A percentile compares a stretch with the other conserved stretches of the same genome.
phyloP scores from a whole-genome alignment of 2,329 filamentous ascomycete species.

The Apiospora hydei region DNA sequence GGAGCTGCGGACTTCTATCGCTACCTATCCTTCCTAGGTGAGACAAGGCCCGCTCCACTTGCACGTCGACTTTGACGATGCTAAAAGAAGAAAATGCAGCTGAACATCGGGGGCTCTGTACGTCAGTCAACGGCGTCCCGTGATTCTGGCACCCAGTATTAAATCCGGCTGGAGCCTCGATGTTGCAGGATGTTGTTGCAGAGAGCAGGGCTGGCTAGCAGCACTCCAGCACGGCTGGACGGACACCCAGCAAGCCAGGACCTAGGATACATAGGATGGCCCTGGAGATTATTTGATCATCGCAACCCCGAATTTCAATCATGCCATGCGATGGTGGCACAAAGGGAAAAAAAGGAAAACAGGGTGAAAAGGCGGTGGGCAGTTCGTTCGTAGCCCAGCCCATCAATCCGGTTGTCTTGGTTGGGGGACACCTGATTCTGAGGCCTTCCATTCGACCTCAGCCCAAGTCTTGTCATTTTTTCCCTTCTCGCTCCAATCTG shows the following conservation, averaged over 20 bases:
- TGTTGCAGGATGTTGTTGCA: background rate
- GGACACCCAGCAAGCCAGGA: background rate
- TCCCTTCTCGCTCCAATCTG: background rate
- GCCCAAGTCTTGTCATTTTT: background rate
- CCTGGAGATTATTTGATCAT: conserved; percentile 7
- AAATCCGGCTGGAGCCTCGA: background rate
- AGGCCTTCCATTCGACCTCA: conserved; percentile 11
- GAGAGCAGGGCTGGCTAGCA: background rate
- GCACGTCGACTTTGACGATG: conserved; percentile 1
- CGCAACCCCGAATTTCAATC: conserved; percentile 4
- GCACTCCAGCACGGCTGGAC: background rate
- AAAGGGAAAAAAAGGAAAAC: background rate
- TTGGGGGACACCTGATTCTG: conserved; percentile 8
- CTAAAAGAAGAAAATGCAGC: background rate
- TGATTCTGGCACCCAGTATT: background rate
- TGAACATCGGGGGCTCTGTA: conserved; percentile 9
- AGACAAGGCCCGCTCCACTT: conserved; percentile 1
- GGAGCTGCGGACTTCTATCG: background rate
- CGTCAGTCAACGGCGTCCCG: background rate
- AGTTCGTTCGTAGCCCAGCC: background rate
- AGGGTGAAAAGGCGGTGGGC: conserved; percentile 21
- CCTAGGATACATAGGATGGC: background rate
- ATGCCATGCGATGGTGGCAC: conserved; percentile 13
- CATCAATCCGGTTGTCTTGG: conserved; percentile 13
- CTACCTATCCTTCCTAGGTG: background rate